A percentile compares a stretch with the other conserved stretches of the same genome.
Conservation (phyloP, 306 rosid genomes). For the Cotoneaster glaucophyllus region DNA sequence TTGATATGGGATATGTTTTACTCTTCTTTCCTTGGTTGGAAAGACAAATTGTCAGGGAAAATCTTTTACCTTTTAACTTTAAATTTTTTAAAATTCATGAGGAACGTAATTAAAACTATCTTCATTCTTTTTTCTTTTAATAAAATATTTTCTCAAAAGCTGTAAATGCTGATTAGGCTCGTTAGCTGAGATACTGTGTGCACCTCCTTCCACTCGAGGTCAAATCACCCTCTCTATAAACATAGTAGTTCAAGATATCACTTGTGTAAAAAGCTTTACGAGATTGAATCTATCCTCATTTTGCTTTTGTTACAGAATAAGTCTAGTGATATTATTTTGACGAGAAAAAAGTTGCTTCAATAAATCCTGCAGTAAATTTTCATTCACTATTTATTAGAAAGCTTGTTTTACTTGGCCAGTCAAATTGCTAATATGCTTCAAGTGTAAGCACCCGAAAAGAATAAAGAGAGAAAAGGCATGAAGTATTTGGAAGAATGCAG, state of each 20-base stretch:
- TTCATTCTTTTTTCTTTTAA: not conserved
- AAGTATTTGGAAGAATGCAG: not conserved
- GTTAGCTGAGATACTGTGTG: too few species aligned
- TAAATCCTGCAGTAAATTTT: not conserved
- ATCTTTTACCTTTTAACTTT: not conserved
- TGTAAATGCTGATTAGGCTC: too few species aligned
- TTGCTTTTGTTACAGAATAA: not conserved
- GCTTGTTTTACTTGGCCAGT: not conserved
- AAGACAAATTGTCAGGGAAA: not conserved
- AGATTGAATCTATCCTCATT: too few species aligned
- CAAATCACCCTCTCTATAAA: too few species aligned
- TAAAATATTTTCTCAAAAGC: not conserved
- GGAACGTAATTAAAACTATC: not conserved
- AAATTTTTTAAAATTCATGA: not conserved
- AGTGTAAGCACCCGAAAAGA: too few species aligned
- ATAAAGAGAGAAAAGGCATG: not conserved
- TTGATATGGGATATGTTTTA: conserved; percentile 10
- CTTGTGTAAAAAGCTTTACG: too few species aligned
- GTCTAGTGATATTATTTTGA: not conserved
- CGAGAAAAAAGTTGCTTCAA: not conserved
- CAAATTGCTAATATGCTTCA: not conserved
- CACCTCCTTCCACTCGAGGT: too few species aligned
- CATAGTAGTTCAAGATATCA: too few species aligned
- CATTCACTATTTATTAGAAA: not conserved
- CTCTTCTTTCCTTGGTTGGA: conserved; percentile 16